A percentile compares a stretch with the other conserved stretches of the same genome.
Conservation (phyloP, 225 moss, liverwort and hornwort genomes). For the Sphagnum contortum region DNA sequence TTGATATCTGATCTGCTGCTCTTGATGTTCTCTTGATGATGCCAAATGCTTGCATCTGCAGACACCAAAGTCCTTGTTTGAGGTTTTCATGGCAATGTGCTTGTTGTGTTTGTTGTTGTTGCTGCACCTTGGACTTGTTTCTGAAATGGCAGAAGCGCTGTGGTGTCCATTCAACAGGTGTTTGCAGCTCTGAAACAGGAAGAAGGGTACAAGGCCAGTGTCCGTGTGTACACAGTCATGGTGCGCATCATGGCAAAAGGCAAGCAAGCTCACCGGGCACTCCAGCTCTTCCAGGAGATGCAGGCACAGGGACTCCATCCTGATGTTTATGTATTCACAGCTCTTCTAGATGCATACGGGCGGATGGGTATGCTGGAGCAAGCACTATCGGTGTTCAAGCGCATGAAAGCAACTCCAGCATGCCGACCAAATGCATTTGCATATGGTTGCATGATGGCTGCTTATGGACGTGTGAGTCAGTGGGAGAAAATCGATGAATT, state of each 20-base stretch:
- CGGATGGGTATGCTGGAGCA: constrained; percentile 58
- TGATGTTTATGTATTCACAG: constrained; percentile 55
- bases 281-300: constrained; percentile 69
- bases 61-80: not conserved
- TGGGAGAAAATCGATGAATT: constrained; percentile 60
- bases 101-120: too few relatives aligned
- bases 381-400: constrained; percentile 51
- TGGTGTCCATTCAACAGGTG: constrained; percentile 19
- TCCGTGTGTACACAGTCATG: constrained; percentile 53
- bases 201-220: constrained; percentile 41
- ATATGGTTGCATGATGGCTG: constrained; percentile 66
- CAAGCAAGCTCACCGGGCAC: constrained; percentile 60
- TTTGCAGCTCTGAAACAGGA: constrained; percentile 67
- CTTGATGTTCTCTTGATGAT: not conserved
- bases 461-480: constrained; percentile 53
- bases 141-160: too few relatives aligned
- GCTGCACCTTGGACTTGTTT: too few relatives aligned
- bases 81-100: too few relatives aligned
- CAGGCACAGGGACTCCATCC: constrained; percentile 29
- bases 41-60: not conserved
- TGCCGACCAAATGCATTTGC: constrained; percentile 56
- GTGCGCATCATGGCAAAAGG: constrained; percentile 64
- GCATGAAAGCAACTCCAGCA: constrained; percentile 50
- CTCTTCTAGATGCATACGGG: constrained; percentile 63
- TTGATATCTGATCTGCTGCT: not conserved